phyloP scores from a whole-genome alignment of 1,139 yeast species.

The Kodamaea ohmeri region DNA sequence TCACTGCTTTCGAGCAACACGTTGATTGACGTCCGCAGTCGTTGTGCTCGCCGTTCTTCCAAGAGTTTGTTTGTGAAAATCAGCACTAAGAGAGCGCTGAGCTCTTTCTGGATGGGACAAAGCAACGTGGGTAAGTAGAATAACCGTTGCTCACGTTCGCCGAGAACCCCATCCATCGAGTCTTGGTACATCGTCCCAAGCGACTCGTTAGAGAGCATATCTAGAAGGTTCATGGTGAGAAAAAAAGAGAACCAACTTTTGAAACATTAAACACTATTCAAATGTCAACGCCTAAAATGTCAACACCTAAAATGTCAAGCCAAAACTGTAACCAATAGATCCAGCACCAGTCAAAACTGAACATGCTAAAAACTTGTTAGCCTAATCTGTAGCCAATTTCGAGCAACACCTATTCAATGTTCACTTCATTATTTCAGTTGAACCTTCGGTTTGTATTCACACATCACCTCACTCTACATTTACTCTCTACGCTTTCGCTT shows the following conservation, averaged over 20 bases:
- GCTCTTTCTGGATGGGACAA: slow-evolving; percentile 54
- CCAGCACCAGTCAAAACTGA: too few species aligned
- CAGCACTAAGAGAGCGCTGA: slow-evolving; percentile 51
- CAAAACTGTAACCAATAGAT: too few species aligned
- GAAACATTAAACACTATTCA: neutral
- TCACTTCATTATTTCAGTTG: too few species aligned
- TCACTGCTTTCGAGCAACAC: slow-evolving; percentile 30
- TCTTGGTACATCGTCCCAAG: slow-evolving; percentile 9
- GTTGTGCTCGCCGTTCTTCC: slow-evolving; percentile 24
- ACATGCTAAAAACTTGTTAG: too few species aligned
- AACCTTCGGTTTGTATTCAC: too few species aligned
- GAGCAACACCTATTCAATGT: too few species aligned
- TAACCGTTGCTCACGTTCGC: slow-evolving; percentile 23
- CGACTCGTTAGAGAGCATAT: slow-evolving; percentile 27
- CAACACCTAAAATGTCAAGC: too few species aligned
- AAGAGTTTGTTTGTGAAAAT: slow-evolving; percentile 49
- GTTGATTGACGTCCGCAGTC: slow-evolving; percentile 35
- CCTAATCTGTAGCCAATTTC: too few species aligned
- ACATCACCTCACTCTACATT: too few species aligned
- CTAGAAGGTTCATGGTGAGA: slow-evolving; percentile 35
- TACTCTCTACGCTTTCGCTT: too few species aligned
- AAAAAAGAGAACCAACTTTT: neutral
- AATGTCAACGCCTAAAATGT: too few species aligned
- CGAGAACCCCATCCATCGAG: slow-evolving; percentile 6
- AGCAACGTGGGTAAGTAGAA: slow-evolving; percentile 55